A percentile compares a stretch with the other conserved stretches of the same genome.
Conservation (phyloP, 2,329 filamentous ascomycete genomes). For the Arthrinium phaeospermum region DNA sequence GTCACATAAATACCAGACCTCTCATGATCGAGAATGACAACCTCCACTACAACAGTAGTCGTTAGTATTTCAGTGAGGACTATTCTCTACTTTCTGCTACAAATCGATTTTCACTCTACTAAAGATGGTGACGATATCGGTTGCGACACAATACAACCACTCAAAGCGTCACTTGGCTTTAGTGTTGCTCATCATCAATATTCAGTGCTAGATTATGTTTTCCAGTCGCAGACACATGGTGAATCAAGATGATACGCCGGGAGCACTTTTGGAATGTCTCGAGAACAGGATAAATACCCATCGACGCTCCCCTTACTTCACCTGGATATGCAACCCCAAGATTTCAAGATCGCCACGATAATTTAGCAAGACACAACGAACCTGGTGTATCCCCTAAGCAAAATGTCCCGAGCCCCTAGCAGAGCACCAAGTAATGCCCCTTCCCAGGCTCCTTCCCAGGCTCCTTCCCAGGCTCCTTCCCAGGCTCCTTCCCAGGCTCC, state of each 20-base stretch:
- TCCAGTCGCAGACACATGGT: too few species aligned
- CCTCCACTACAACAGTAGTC: neutral
- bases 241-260: neutral
- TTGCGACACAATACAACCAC: neutral
- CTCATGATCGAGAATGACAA: neutral
- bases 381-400: neutral
- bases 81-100: neutral
- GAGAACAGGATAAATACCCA: neutral
- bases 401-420: neutral
- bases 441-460: slow-evolving; percentile 5
- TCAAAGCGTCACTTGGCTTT: neutral
- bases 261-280: too few species aligned
- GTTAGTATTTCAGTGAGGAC: neutral
- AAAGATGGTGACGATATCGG: too few species aligned
- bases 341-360: neutral
- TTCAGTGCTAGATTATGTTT: neutral
- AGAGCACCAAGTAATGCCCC: neutral
- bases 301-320: neutral
- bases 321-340: neutral
- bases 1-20: neutral
- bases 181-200: neutral
- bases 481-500: neutral
- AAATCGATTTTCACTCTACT: neutral
- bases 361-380: neutral
- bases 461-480: neutral